These are phyloP conservation scores for Gastrodia elata DNA, from an alignment of 106 monocot genomes.

Conservation along the genomic window DNA sequence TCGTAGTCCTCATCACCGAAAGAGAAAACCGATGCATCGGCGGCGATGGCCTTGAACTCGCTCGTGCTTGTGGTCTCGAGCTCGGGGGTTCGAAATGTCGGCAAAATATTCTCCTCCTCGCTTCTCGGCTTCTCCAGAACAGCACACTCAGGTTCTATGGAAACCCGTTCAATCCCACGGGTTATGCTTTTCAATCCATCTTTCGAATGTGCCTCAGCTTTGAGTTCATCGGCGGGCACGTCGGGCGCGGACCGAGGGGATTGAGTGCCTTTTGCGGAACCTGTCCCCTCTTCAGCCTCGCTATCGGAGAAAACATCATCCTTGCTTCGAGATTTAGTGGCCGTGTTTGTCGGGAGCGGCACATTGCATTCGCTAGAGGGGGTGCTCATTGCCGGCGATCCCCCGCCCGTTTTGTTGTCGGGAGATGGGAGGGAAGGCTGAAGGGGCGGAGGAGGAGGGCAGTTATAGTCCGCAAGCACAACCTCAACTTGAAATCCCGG, in stretches of 20 bases:
- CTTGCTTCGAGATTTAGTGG: constrained; percentile 32
- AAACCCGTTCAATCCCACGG: constrained; percentile 27
- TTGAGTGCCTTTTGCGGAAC: constrained; percentile 29
- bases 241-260: not conserved
- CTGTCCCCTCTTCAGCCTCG: constrained; percentile 52
- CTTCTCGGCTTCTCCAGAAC: constrained; percentile 15
- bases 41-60: constrained; percentile 93
- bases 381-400: constrained; percentile 7
- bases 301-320: constrained; percentile 95
- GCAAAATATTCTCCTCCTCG: constrained; percentile 20
- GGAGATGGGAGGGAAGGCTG: constrained; percentile 14
- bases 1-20: constrained; percentile 93
- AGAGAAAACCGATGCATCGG: constrained; percentile 90
- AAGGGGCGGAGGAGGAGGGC: constrained; percentile 32
- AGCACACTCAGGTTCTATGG: constrained; percentile 22
- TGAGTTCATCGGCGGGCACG: not conserved
- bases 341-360: constrained; percentile 14
- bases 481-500: constrained; percentile 94
- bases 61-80: constrained; percentile 40
- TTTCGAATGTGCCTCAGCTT: constrained; percentile 13
- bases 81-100: constrained; percentile 12
- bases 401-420: constrained; percentile 15
- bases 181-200: constrained; percentile 19
- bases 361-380: constrained; percentile 14
- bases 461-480: constrained; percentile 73